phyloP scores from a whole-genome alignment of 805 yeast species.

The Maudiozyma serrabonitensis region DNA sequence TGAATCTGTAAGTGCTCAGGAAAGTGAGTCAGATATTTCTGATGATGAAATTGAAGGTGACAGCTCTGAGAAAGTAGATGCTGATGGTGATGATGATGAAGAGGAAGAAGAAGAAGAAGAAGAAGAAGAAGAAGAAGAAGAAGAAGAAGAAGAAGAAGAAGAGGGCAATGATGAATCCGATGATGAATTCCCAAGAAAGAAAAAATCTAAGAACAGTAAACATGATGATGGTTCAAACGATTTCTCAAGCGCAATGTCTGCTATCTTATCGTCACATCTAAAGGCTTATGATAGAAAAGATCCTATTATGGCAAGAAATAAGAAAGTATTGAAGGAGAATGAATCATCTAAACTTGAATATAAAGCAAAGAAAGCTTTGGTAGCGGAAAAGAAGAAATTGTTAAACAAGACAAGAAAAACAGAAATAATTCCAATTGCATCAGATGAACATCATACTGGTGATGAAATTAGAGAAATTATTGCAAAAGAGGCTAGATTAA shows the following conservation, averaged over 20 bases:
- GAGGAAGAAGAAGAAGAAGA: constrained; percentile 18
- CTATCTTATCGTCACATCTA: constrained; percentile 72
- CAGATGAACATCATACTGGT: constrained; percentile 33
- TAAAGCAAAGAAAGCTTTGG: constrained; percentile 64
- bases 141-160: constrained; percentile 14
- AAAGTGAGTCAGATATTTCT: constrained; percentile 7
- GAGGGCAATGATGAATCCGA: constrained; percentile 27
- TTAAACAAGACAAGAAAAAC: constrained; percentile 59
- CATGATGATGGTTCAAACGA: constrained; percentile 62
- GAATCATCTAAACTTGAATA: constrained; percentile 76
- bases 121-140: constrained; percentile 21
- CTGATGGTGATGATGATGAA: constrained; percentile 16
- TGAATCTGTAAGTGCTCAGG: not conserved
- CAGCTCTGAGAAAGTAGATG: constrained; percentile 12
- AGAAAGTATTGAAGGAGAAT: constrained; percentile 54
- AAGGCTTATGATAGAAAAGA: constrained; percentile 85
- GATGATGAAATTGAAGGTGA: constrained; percentile 13
- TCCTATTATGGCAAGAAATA: constrained; percentile 85
- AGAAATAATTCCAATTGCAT: constrained; percentile 57
- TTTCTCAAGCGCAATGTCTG: constrained; percentile 75
- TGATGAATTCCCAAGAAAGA: constrained; percentile 37
- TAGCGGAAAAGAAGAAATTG: constrained; percentile 59
- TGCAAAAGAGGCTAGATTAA: constrained; percentile 58
- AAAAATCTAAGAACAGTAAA: constrained; percentile 46
- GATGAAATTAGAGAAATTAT: constrained; percentile 41